Percentiles rank a stretch among this genome's conserved stretches.
Conservation (phyloP, 2,329 filamentous ascomycete species). For the Epichloe festucae region DNA sequence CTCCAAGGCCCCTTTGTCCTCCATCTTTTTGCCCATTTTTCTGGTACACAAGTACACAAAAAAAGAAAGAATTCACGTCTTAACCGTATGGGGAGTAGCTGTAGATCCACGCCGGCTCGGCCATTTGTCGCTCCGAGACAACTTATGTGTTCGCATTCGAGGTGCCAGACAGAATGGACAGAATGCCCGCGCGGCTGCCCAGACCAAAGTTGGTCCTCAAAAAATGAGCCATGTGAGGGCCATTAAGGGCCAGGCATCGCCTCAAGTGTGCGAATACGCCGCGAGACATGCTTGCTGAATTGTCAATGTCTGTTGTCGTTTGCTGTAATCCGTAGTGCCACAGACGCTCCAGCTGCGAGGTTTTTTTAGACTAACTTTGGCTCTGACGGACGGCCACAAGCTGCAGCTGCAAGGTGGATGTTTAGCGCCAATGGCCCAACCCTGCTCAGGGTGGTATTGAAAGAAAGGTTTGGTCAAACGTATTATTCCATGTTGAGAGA, state of each 20-base stretch:
- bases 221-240: not conserved
- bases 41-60: not conserved
- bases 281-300: not conserved
- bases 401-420: constrained; percentile 2
- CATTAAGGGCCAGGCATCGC: not conserved
- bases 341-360: constrained; percentile 3
- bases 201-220: not conserved
- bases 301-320: not conserved
- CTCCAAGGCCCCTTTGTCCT: not conserved
- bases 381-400: not conserved
- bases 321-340: not conserved
- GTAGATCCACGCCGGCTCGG: constrained; percentile 2
- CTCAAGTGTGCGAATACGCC: not conserved
- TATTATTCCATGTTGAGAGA: constrained; percentile 1
- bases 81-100: constrained; percentile 5
- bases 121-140: constrained; percentile 2
- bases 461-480: constrained; percentile 7
- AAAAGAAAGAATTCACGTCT: not conserved
- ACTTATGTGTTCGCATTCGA: not conserved
- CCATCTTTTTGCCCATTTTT: constrained; percentile 2
- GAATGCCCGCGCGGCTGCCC: too few species aligned
- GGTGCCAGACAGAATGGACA: not conserved
- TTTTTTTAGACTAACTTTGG: constrained; percentile 3
- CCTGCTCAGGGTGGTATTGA: constrained; percentile 8
- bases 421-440: constrained; percentile 6